A percentile compares a stretch with the other conserved stretches of the same genome.
These are phyloP conservation scores for Mycena pura DNA, from an alignment of 768 basidiomycete genomes.

Conservation along the genomic window DNA sequence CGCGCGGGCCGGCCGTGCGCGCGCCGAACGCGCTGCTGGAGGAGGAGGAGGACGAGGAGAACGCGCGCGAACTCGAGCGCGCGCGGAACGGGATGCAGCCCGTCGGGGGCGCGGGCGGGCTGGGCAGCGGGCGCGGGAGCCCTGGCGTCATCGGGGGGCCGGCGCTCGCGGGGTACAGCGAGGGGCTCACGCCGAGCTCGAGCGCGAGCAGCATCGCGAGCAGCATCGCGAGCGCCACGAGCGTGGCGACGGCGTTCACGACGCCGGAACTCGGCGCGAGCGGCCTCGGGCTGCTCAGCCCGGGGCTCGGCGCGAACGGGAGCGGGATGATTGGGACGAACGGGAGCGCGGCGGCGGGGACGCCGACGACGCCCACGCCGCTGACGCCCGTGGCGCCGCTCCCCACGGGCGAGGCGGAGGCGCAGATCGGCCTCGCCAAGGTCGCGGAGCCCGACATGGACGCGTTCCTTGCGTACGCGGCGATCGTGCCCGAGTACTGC, in stretches of 20 bases:
- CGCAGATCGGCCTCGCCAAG: constrained; percentile 78
- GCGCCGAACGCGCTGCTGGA: constrained; percentile 61
- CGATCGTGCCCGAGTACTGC: constrained; percentile 85
- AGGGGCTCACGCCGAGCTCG: constrained; percentile 50
- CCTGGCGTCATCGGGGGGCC: constrained; percentile 37
- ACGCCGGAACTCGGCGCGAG: constrained; percentile 63
- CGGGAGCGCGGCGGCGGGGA: constrained; percentile 34
- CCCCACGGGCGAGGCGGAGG: constrained; percentile 73
- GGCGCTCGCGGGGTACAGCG: constrained; percentile 32
- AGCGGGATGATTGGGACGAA: constrained; percentile 2
- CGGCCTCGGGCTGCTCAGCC: constrained; percentile 35
- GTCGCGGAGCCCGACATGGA: constrained; percentile 86
- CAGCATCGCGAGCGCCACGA: constrained; percentile 27
- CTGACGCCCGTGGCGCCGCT: constrained; percentile 76
- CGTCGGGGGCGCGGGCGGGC: constrained; percentile 25
- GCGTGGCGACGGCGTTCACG: constrained; percentile 58
- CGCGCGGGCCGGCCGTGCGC: constrained; percentile 59
- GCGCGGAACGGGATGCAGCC: constrained; percentile 17
- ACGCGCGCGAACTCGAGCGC: constrained; percentile 1
- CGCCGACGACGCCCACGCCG: constrained; percentile 61
- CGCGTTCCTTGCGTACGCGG: constrained; percentile 85
- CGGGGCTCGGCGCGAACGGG: constrained; percentile 27
- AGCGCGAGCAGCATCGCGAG: constrained; percentile 44
- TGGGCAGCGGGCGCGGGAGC: constrained; percentile 33
- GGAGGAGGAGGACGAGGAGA: constrained; percentile 78